A percentile compares a stretch with the other conserved stretches of the same genome.
Evolutionary conservation across 257 asterid species (phyloP).

Genomic region (Haberlea rhodopensis): DNA sequence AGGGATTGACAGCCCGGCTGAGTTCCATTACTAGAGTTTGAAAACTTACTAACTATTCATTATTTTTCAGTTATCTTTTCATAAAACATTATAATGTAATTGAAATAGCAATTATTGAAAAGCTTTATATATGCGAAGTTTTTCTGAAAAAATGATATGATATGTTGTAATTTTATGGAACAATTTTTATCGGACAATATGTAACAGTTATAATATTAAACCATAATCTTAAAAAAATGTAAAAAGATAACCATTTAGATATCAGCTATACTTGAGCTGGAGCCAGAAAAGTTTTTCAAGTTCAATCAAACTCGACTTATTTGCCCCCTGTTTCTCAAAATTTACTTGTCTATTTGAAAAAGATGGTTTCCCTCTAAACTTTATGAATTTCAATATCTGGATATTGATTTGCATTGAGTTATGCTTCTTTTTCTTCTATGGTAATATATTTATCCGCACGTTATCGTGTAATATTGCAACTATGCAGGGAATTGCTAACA

Average conservation of each 20-base stretch:
- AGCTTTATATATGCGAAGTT: neutral
- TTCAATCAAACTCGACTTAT: neutral
- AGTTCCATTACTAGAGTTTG: neutral
- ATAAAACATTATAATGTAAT: neutral
- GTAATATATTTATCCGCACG: conserved; percentile 5
- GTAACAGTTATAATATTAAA: neutral
- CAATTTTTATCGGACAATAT: neutral
- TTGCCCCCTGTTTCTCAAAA: neutral
- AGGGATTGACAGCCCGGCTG: neutral
- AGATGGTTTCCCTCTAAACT: conserved; percentile 7
- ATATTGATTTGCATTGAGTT: no score
- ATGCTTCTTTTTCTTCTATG: conserved; percentile 14
- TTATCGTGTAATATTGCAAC: conserved; percentile 18
- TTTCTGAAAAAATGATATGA: no score
- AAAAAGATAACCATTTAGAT: neutral
- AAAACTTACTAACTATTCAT: neutral
- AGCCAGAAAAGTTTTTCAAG: neutral
- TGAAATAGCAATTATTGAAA: no score
- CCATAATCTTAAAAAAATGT: neutral
- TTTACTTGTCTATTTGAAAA: conserved; percentile 4
- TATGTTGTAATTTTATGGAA: neutral
- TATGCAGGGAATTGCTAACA: conserved; percentile 73
- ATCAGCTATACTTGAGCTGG: neutral
- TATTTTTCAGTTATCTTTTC: no score
- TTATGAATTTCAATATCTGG: no score